Evolutionary conservation across 805 yeast genomes (phyloP).

Genomic region (Cyberlindnera petersonii): DNA sequence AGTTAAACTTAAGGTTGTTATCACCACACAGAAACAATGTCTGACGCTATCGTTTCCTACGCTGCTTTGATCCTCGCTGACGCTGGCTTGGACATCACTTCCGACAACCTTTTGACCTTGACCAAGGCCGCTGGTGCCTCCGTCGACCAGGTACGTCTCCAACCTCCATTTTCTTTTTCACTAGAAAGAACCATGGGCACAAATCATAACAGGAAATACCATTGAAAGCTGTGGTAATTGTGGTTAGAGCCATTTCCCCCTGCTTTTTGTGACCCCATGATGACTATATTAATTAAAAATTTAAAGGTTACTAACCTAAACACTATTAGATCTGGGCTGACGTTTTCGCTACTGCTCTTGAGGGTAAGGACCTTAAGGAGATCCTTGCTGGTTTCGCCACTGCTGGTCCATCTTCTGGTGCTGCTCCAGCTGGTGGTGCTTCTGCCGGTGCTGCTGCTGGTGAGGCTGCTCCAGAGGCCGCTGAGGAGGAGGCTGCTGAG

Average conservation of each 20-base stretch:
- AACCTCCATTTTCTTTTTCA: slow-evolving; percentile 4
- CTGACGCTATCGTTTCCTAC: slow-evolving; percentile 93
- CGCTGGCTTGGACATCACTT: slow-evolving; percentile 88
- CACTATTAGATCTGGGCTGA: slow-evolving; percentile 62
- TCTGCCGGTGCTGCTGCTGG: slow-evolving; percentile 44
- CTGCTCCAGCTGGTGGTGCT: slow-evolving; percentile 45
- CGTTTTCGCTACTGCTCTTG: slow-evolving; percentile 78
- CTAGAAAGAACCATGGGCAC: too few species aligned
- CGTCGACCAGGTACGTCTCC: slow-evolving; percentile 51
- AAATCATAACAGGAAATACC: too few species aligned
- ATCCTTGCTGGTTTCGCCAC: slow-evolving; percentile 56
- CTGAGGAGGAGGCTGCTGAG: slow-evolving; percentile 56
- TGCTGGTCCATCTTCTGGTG: slow-evolving; percentile 48
- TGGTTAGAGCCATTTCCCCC: too few species aligned
- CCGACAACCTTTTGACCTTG: slow-evolving; percentile 73
- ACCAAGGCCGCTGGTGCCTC: slow-evolving; percentile 74
- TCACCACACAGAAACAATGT: slow-evolving; percentile 46
- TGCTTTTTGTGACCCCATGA: not conserved
- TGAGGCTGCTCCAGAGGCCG: slow-evolving; percentile 58
- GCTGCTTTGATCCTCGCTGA: slow-evolving; percentile 99
- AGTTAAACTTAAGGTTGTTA: not conserved
- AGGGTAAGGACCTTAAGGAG: slow-evolving; percentile 70
- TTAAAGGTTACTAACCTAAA: not conserved
- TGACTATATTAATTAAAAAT: not conserved
- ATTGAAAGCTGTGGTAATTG: too few species aligned